Conservation (phyloP, 305 asterid species). For the Galium porrigens region DNA sequence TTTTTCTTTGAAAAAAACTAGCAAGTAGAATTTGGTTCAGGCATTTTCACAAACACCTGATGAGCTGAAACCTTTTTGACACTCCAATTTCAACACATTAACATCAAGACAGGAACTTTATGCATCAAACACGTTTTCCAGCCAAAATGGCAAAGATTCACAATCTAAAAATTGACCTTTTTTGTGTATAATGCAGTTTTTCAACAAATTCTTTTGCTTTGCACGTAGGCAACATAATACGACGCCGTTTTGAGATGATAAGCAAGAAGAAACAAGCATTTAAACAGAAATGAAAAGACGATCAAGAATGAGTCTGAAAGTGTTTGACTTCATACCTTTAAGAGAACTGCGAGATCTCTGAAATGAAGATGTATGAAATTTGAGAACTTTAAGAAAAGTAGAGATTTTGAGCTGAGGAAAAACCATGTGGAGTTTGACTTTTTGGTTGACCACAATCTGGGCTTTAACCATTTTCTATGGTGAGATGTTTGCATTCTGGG, state of each 20-base stretch:
- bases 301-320: background rate
- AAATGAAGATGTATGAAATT: background rate
- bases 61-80: background rate
- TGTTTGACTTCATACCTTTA: background rate
- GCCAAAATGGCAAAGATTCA: background rate
- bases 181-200: background rate
- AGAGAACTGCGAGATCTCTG: constrained; percentile 8
- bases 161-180: background rate
- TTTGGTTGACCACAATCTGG: constrained; percentile 53
- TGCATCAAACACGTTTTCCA: background rate
- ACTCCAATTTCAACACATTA: background rate
- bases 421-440: constrained; percentile 41
- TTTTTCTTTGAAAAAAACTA: background rate
- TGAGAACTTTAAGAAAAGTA: background rate
- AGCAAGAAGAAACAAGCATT: background rate
- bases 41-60: constrained; percentile 27
- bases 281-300: no score
- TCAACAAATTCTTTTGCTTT: background rate
- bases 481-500: constrained; percentile 77
- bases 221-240: constrained; percentile 1
- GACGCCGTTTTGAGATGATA: background rate
- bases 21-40: constrained; percentile 16
- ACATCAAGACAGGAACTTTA: background rate
- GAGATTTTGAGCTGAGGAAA: background rate
- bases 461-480: constrained; percentile 64